phyloP scores from a whole-genome alignment of 192 early-diverging fungal species.

The Linnemannia elongata region DNA sequence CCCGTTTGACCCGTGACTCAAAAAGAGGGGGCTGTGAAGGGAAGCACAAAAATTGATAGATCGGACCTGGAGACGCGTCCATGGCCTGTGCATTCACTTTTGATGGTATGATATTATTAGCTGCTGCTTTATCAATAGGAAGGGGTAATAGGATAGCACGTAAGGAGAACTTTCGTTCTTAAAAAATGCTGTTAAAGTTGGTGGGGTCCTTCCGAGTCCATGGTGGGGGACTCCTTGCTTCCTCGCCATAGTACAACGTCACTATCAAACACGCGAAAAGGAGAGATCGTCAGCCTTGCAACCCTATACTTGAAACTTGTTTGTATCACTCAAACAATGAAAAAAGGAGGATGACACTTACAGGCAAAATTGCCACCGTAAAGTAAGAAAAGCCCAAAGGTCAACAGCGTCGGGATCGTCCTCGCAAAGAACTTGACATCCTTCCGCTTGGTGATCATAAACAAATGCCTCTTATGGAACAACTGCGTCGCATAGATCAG shows the following conservation, averaged over 20 bases:
- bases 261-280: constrained; percentile 9
- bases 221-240: constrained; percentile 17
- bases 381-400: constrained; percentile 4
- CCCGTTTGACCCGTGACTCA: background rate
- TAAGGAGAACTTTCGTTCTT: background rate
- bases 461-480: constrained; percentile 47
- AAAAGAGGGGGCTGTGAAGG: background rate
- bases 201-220: constrained; percentile 24
- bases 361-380: constrained; percentile 29
- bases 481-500: constrained; percentile 39
- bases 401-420: constrained; percentile 30
- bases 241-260: background rate
- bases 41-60: background rate
- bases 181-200: background rate
- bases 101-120: no score
- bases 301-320: no score
- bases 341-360: constrained; percentile 15
- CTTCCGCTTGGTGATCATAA: constrained; percentile 21
- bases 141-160: background rate
- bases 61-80: background rate
- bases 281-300: background rate
- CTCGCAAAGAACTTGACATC: constrained; percentile 40
- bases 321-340: background rate
- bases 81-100: background rate
- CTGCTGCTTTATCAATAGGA: background rate